A percentile compares a stretch with the other conserved stretches of the same genome.
Evolutionary conservation across 2,329 filamentous ascomycete species (phyloP).

Genomic region (Samsoniella hepiali): DNA sequence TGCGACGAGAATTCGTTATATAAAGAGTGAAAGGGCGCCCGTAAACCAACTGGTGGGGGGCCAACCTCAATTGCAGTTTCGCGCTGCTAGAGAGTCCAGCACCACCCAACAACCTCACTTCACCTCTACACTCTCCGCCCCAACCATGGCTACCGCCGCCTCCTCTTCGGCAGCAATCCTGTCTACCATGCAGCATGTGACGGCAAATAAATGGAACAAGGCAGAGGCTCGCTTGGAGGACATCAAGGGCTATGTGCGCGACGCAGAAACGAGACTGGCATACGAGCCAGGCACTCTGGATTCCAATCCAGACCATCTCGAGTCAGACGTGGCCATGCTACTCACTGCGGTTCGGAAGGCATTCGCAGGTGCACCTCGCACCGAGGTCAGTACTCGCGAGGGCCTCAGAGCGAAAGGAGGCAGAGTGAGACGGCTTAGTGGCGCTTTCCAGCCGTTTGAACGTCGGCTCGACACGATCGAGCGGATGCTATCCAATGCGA

Average conservation of each 20-base stretch:
- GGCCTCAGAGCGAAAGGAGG: background rate
- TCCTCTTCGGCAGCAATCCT: constrained; percentile 16
- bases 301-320: constrained; percentile 3
- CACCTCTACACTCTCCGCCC: background rate
- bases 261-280: background rate
- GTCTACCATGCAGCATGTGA: constrained; percentile 18
- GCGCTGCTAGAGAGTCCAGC: background rate
- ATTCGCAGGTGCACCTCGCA: background rate
- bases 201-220: constrained; percentile 15
- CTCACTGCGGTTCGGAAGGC: constrained; percentile 5
- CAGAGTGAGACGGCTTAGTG: too few species aligned
- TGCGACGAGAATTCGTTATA: background rate
- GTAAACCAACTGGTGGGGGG: background rate
- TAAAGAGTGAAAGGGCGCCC: background rate
- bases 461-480: constrained; percentile 11
- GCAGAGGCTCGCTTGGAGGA: constrained; percentile 9
- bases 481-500: constrained; percentile 17
- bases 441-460: background rate
- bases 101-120: background rate
- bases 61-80: background rate
- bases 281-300: background rate
- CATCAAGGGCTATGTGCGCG: background rate
- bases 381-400: background rate
- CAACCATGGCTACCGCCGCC: constrained; percentile 16
- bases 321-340: constrained; percentile 10